These are phyloP conservation scores for Cryoendolithus antarcticus DNA, from an alignment of 2,329 filamentous ascomycete genomes.

Conservation along the genomic window DNA sequence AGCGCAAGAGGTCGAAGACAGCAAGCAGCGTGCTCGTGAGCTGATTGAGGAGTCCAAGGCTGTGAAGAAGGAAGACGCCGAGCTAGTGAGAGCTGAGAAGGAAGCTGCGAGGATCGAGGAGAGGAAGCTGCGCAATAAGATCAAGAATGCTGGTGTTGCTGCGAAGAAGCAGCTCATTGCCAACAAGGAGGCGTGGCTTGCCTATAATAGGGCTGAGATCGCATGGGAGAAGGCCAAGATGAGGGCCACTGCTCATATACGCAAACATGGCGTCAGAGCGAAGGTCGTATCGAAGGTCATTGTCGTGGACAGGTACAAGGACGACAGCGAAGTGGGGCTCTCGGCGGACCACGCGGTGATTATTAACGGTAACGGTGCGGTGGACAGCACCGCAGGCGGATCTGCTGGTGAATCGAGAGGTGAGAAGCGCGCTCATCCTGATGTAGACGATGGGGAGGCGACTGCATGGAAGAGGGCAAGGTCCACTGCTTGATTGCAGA, in stretches of 20 bases:
- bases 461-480: too few species aligned
- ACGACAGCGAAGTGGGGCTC: too few species aligned
- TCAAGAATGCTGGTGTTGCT: conserved; percentile 1
- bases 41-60: conserved; percentile 9
- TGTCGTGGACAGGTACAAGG: too few species aligned
- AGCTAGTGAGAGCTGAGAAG: conserved; percentile 2
- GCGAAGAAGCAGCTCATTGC: conserved; percentile 1
- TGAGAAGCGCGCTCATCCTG: too few species aligned
- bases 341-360: too few species aligned
- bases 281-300: too few species aligned
- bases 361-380: too few species aligned
- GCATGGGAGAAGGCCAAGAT: conserved; percentile 3
- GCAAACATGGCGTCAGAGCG: too few species aligned
- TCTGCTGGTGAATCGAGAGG: too few species aligned
- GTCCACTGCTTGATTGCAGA: too few species aligned
- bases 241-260: not conserved
- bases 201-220: conserved; percentile 3
- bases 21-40: conserved; percentile 7
- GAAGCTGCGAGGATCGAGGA: conserved; percentile 2
- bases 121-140: conserved; percentile 1
- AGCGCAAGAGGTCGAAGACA: conserved; percentile 10
- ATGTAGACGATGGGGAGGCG: too few species aligned
- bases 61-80: conserved; percentile 3
- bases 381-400: too few species aligned
- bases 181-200: conserved; percentile 1